Conservation (phyloP, 2,329 filamentous ascomycete species). For the Scedosporium minutisporum region DNA sequence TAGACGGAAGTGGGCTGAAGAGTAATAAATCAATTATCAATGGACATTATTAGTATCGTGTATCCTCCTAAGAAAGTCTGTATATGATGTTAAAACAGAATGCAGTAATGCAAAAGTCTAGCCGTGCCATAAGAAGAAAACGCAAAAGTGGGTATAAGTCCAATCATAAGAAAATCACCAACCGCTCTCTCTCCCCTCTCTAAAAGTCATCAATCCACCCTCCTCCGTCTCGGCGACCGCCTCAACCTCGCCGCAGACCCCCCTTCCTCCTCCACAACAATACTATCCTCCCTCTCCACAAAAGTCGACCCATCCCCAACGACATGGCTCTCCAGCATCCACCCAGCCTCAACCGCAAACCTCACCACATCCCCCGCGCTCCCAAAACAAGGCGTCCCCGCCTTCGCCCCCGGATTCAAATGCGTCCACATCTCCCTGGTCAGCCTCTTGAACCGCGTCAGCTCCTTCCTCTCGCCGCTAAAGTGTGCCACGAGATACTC, state of each 20-base stretch:
- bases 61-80: too few species aligned
- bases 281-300: conserved; percentile 29
- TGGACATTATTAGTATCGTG: too few species aligned
- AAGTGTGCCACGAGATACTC: conserved; percentile 41
- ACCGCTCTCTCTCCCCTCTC: not conserved
- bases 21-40: too few species aligned
- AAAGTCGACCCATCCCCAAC: conserved; percentile 25
- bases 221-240: conserved; percentile 1
- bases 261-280: conserved; percentile 21
- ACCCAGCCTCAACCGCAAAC: conserved; percentile 48
- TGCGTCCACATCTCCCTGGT: conserved; percentile 46
- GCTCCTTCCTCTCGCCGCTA: conserved; percentile 32
- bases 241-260: conserved; percentile 5
- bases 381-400: conserved; percentile 38
- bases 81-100: not conserved
- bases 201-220: not conserved
- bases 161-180: not conserved
- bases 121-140: not conserved
- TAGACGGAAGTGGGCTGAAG: too few species aligned
- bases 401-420: conserved; percentile 40
- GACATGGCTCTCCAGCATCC: conserved; percentile 45
- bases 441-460: conserved; percentile 33
- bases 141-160: not conserved
- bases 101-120: not conserved
- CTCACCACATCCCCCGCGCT: conserved; percentile 46